Conservation (phyloP, 805 yeast species). For the Candida oleophila region DNA sequence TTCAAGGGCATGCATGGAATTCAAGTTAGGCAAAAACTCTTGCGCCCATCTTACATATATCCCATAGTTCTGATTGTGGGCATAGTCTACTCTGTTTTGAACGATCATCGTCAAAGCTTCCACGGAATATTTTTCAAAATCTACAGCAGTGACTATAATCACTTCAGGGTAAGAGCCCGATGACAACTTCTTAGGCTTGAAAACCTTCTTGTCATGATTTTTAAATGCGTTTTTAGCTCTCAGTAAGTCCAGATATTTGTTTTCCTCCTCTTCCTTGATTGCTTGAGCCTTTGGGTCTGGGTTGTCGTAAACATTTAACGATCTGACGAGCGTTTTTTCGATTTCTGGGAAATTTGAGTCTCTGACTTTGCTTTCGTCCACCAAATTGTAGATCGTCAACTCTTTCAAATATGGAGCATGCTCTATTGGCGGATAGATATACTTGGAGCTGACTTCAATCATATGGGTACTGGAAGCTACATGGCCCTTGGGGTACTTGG, state of each 20-base stretch:
- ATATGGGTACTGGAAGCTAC: conserved; percentile 30
- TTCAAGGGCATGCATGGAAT: conserved; percentile 40
- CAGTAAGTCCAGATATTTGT: conserved; percentile 40
- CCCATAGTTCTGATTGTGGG: conserved; percentile 78
- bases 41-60: conserved; percentile 81
- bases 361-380: conserved; percentile 46
- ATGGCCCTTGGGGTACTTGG: conserved; percentile 29
- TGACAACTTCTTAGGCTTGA: conserved; percentile 26
- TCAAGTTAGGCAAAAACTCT: conserved; percentile 69
- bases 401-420: conserved; percentile 63
- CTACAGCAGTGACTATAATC: conserved; percentile 76
- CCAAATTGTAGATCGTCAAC: conserved; percentile 51
- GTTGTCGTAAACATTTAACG: conserved; percentile 46
- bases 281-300: conserved; percentile 31
- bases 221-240: conserved; percentile 57
- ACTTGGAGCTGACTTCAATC: conserved; percentile 48
- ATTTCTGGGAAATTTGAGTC: conserved; percentile 42
- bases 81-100: conserved; percentile 87
- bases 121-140: conserved; percentile 63
- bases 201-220: conserved; percentile 63
- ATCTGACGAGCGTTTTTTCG: conserved; percentile 32
- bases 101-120: conserved; percentile 65
- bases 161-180: conserved; percentile 54
- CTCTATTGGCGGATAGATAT: conserved; percentile 75
- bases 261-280: conserved; percentile 47